Evolutionary conservation across 1,284 basidiomycete genomes (phyloP), one percentile per base, ranked within the genome.

Genomic region (Trametes hirsuta): DNA sequence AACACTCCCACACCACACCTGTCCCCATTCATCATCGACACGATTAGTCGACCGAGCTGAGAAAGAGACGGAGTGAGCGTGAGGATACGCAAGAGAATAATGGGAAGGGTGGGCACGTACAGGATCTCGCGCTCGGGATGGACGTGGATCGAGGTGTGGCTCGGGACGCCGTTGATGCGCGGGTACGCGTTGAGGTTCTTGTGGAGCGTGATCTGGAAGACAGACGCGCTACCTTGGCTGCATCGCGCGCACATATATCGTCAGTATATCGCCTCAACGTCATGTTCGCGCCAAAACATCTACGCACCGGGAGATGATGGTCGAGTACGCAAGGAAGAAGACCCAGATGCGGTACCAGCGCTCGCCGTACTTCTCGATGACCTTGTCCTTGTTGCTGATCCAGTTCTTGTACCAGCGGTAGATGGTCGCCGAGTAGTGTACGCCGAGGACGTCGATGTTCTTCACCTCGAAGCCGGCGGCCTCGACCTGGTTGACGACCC

Each of bases 121-220:
- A 69, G 66, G 47, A 84, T 80, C 65, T 81, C 76, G 61, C 76
- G 79, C 53, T 77, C 74, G 36, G 82, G 76, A 55, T 78, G 81
- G 63, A 88, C 83, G 64, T 90, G 88, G 65, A 92, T 88, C 9
- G 87, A 88, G 30, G 79, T 79, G 74, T 96, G 94, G 68, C 85
- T 93, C 25, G 83, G 79, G 39, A 94, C 82, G 41, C 91, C 91
- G 52, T 90, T 84, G 66, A 95, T 86, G 56, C 96, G 90, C 74
- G 94, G 94, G 81, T 89, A 96, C 2, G 91, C 95, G 74, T 98
- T 98, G 66, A 98, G 77, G 83, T 98, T 98, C 81, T 99, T 98
- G 83, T 98, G 95, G 66, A 96, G 78, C 2, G 95, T 97, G 71
- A 99, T 88, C 79, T 98, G 95, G 90, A 96, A 97, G 46, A 97